Base-by-base conservation (phyloP, 2,329 filamentous ascomycete species). In the Escovopsis sp. region DNA sequence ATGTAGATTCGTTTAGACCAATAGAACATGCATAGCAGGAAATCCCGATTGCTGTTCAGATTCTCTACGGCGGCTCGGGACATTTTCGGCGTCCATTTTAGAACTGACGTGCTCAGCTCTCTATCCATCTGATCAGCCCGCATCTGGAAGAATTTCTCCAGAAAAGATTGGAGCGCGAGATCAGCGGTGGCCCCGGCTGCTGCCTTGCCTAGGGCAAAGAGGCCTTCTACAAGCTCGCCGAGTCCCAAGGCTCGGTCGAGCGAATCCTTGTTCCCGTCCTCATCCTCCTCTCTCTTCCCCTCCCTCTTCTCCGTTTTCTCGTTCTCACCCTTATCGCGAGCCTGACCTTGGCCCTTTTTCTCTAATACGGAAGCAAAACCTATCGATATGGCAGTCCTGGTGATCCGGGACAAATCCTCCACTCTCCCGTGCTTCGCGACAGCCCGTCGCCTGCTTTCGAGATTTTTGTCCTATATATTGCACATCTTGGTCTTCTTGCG, bases 401-500 rank as follows among this genome's bases (percentile, higher is more conserved):
- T 21, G 9, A 21, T 21, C 19, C 9, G 5, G 5, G 9, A 5
- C 19, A 21, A 5, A 5, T 21, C 19, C 5, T 21, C 5, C 5
- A 21, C 9, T 5, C 19, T 21, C 19, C 9, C 9, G 9, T 21
- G 5, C 19, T 21, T 21, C 26, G 26, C 12, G 28, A 32, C 3
- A 26, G 9, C n/a, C 25, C 15, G 13, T 25, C 31, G 14, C 31
- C 35, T 3, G 26, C 29, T 30, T 5, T 30, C 10, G 27, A 33
- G 21, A 18, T 39, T 29, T 11, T 10, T 33, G 10, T 23, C 15
- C 13, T 29, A 23, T 34, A 33, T 34, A n/a, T 31, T 29, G 19
- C 19, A 21, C 19, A 9, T 21, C 19, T 21, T 21, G 19, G 5
- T 21, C n/a, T 41, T 41, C 37, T 41, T 41, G n/a, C 37, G 33